phyloP scores from a whole-genome alignment of 2,329 filamentous ascomycete species.

The Pleoardoris graminearum region DNA sequence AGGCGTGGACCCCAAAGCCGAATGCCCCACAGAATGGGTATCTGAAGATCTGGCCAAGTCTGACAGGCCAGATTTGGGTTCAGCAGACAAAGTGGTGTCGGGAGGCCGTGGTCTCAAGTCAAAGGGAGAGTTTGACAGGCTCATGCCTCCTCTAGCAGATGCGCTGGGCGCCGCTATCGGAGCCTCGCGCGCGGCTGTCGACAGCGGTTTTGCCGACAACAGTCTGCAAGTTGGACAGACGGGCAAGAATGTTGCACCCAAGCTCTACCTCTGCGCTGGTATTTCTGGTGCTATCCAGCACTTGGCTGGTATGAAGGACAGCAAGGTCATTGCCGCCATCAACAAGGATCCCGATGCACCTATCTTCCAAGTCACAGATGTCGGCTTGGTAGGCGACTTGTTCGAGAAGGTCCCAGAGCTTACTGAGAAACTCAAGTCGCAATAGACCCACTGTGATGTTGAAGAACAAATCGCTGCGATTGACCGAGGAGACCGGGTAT shows the following conservation, averaged over 20 bases:
- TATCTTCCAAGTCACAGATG: conserved; percentile 97
- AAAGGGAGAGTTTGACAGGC: conserved; percentile 92
- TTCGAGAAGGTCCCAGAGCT: conserved; percentile 96
- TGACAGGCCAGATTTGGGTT: conserved; percentile 88
- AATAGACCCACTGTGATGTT: conserved; percentile 17
- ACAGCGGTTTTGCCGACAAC: conserved; percentile 98
- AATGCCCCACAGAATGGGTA: conserved; percentile 80
- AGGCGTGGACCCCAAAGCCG: conserved; percentile 79
- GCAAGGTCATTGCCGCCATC: conserved; percentile 98
- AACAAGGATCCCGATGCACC: conserved; percentile 98
- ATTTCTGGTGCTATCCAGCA: conserved; percentile 98
- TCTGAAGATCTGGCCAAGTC: conserved; percentile 92
- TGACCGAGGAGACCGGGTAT: too few species aligned
- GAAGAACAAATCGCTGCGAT: too few species aligned
- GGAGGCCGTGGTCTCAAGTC: conserved; percentile 95
- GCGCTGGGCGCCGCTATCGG: conserved; percentile 93
- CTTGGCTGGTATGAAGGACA: conserved; percentile 99
- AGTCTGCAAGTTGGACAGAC: conserved; percentile 98
- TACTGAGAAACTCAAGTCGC: conserved; percentile 84
- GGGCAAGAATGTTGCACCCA: conserved; percentile 95
- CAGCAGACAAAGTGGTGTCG: conserved; percentile 87
- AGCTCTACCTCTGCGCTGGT: conserved; percentile 92
- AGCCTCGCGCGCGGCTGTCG: conserved; percentile 90
- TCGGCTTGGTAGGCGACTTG: conserved; percentile 91
- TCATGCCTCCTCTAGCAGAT: conserved; percentile 92